phyloP scores from a whole-genome alignment of 495 filamentous ascomycete genomes.

The Penicillium tannophilum region DNA sequence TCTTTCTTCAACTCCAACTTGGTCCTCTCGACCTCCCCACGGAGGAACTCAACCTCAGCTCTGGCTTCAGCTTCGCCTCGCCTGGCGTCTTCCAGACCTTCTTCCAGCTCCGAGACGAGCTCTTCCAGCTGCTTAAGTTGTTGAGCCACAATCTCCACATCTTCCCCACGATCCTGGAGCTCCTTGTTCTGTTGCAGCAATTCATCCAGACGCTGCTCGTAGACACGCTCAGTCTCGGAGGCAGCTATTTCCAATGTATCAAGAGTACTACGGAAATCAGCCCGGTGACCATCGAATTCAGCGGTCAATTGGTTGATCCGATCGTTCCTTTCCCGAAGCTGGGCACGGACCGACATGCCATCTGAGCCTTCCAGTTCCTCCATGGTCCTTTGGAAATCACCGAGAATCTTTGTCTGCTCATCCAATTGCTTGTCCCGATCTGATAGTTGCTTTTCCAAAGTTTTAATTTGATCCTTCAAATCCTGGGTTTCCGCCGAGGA shows the following conservation, averaged over 20 bases:
- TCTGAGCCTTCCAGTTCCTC: slow-evolving; percentile 78
- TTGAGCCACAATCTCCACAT: slow-evolving; percentile 85
- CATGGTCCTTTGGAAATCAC: slow-evolving; percentile 57
- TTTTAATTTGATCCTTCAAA: slow-evolving; percentile 64
- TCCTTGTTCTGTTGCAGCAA: slow-evolving; percentile 84
- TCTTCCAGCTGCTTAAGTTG: slow-evolving; percentile 96
- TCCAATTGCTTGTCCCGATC: slow-evolving; percentile 85
- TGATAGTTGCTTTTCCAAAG: slow-evolving; percentile 66
- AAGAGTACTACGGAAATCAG: slow-evolving; percentile 94
- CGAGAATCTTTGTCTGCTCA: slow-evolving; percentile 77
- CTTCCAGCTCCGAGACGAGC: slow-evolving; percentile 92
- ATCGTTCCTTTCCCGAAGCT: slow-evolving; percentile 94
- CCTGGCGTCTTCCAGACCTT: slow-evolving; percentile 92
- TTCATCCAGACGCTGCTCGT: slow-evolving; percentile 89
- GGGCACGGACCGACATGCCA: slow-evolving; percentile 70
- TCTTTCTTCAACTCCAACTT: slow-evolving; percentile 86
- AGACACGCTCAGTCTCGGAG: slow-evolving; percentile 96
- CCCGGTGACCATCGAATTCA: slow-evolving; percentile 93
- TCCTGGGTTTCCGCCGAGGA: slow-evolving; percentile 55
- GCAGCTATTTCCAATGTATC: slow-evolving; percentile 96
- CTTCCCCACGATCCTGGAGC: slow-evolving; percentile 76
- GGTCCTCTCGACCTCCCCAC: slow-evolving; percentile 94
- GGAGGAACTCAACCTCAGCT: slow-evolving; percentile 93
- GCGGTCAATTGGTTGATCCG: slow-evolving; percentile 89
- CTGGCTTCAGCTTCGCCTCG: slow-evolving; percentile 96